Percentiles rank a stretch among this genome's conserved stretches.
These are phyloP conservation scores for Vaccinium macrocarpon DNA, from an alignment of 148 eudicot genomes.

Conservation along the genomic window DNA sequence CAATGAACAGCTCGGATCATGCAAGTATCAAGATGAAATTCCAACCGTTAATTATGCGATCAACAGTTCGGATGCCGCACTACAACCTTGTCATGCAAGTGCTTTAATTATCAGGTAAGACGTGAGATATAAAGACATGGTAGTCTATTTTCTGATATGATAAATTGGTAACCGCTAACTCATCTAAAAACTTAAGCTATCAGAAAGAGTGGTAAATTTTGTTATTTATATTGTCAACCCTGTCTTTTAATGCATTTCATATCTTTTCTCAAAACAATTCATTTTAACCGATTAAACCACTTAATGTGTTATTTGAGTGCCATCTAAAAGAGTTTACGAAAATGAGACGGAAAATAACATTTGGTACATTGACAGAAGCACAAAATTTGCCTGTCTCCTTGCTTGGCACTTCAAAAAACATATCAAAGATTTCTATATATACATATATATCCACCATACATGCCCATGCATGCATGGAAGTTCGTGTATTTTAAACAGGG, in stretches of 20 bases:
- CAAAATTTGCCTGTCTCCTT: not conserved
- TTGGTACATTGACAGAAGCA: not conserved
- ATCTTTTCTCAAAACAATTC: not conserved
- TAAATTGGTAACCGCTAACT: not conserved
- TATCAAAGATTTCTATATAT: not conserved
- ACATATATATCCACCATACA: no score
- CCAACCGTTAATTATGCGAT: no score
- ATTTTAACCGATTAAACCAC: not conserved
- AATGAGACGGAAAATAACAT: no score
- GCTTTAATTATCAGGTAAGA: not conserved
- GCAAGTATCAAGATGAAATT: no score
- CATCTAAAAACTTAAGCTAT: no score
- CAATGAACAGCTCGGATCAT: no score
- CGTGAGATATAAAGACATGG: not conserved
- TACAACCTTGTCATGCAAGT: no score
- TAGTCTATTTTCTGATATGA: not conserved
- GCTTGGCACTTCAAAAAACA: not conserved
- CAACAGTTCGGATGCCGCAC: no score
- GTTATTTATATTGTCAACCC: not conserved
- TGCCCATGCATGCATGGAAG: not conserved
- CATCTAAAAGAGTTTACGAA: no score
- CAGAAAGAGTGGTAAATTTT: no score
- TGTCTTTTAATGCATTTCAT: not conserved
- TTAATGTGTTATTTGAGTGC: no score
- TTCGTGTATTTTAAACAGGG: not conserved